Evolutionary conservation across 1,284 basidiomycete genomes (phyloP).

Genomic region (Boletellus deceptivus): DNA sequence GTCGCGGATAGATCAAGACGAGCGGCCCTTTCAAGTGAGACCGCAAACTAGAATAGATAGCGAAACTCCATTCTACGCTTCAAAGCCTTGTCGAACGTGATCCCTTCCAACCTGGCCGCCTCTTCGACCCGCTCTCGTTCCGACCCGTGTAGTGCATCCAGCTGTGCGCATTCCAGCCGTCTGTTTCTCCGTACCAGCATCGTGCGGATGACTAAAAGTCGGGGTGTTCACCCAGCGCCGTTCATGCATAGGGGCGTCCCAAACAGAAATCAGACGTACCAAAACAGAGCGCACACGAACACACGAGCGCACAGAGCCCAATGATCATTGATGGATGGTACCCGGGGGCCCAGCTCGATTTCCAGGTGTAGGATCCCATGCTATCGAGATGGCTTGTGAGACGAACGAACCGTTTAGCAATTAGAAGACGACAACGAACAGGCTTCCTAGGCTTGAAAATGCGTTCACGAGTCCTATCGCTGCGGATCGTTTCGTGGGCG

Average conservation of each 20-base stretch:
- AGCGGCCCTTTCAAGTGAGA: too few species aligned
- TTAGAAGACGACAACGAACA: slow-evolving; percentile 33
- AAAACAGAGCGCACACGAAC: slow-evolving; percentile 39
- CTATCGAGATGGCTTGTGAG: slow-evolving; percentile 20
- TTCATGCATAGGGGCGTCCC: too few species aligned
- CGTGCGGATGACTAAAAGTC: slow-evolving; percentile 41
- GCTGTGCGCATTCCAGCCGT: slow-evolving; percentile 45
- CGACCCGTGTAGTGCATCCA: slow-evolving; percentile 40
- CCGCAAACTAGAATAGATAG: slow-evolving; percentile 16
- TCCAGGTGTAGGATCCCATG: slow-evolving; percentile 55
- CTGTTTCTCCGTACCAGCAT: slow-evolving; percentile 48
- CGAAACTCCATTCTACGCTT: slow-evolving; percentile 40
- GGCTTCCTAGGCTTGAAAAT: slow-evolving; percentile 33
- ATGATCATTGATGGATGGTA: slow-evolving; percentile 56
- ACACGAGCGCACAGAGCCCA: slow-evolving; percentile 40
- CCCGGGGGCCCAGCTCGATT: slow-evolving; percentile 45
- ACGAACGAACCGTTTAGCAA: neutral
- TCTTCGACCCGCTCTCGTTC: slow-evolving; percentile 46
- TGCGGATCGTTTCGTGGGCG: slow-evolving; percentile 56
- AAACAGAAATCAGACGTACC: slow-evolving; percentile 27
- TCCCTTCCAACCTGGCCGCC: slow-evolving; percentile 48
- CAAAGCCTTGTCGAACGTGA: slow-evolving; percentile 52
- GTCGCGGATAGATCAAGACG: too few species aligned
- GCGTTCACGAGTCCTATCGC: slow-evolving; percentile 41
- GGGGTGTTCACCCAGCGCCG: too few species aligned